These are phyloP conservation scores for Salix purpurea DNA, from an alignment of 345 rosid genomes.

Conservation along the genomic window DNA sequence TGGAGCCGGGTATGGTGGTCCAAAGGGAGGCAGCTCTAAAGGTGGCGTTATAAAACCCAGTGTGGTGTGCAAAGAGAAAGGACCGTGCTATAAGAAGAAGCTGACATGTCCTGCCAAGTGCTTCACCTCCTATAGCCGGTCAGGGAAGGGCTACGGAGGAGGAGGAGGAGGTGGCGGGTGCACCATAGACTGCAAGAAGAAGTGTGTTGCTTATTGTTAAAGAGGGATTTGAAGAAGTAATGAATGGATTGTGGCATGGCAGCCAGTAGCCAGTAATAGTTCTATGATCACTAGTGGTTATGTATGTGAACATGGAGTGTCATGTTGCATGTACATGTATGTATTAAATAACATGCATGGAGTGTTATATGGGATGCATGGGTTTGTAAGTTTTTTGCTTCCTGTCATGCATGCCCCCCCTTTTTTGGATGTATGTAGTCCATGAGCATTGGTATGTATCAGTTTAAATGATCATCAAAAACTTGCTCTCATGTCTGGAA, in stretches of 20 bases:
- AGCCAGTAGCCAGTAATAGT: slow-evolving; percentile 5
- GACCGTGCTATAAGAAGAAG: slow-evolving; percentile 79
- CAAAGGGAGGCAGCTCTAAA: slow-evolving; percentile 60
- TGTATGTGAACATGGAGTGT: not conserved
- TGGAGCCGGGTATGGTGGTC: slow-evolving; percentile 62
- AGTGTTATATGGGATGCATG: not conserved
- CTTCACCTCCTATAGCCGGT: slow-evolving; percentile 71
- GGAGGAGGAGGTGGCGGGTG: slow-evolving; percentile 99
- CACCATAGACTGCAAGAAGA: slow-evolving; percentile 92
- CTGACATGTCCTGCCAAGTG: slow-evolving; percentile 93
- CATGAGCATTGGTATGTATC: not conserved
- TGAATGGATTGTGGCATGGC: not conserved
- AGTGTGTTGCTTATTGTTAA: slow-evolving; percentile 82
- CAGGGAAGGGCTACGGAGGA: slow-evolving; percentile 87
- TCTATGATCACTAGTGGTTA: not conserved
- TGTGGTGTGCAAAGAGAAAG: slow-evolving; percentile 68
- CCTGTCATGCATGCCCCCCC: not conserved
- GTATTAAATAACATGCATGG: not conserved
- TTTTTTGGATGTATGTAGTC: not conserved
- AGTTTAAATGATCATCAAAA: not conserved
- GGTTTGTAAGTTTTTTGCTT: not conserved
- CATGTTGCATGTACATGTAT: not conserved
- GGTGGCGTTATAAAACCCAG: slow-evolving; percentile 59
- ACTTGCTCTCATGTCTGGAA: not conserved
- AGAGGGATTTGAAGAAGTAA: not conserved